Evolutionary conservation across 306 rosid genomes (phyloP), one percentile per base, ranked within the genome.

Genomic region (Elaeagnus macrophylla): DNA sequence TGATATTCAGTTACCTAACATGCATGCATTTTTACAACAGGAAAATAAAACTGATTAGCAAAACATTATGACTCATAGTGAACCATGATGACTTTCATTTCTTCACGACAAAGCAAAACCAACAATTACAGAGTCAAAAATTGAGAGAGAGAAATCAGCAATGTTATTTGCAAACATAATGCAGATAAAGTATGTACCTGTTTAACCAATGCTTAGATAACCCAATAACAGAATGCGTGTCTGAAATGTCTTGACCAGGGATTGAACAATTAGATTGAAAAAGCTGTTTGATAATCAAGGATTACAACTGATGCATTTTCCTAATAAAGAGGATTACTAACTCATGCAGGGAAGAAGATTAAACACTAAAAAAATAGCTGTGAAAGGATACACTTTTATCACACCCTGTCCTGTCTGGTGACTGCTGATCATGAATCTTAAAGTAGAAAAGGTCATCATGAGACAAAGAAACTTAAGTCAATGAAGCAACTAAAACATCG

Each of bases 371-470:
- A 12, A 3, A 12, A 44, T 12, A 13, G 7, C 7, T 13, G 14
- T 8, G 3, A 51, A 72, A 84, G 97, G 89, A 91, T 84, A 87
- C 96, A 69, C 64, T 64, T 57, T 74, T 64, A 54, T 69, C 76
- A 51, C 81, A 64, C 54, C 54, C 74, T 37, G 77, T 69, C 62
- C 56, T 81, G 63, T 59, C 81, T 41, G 89, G 89, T 35, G 95
- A 82, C 60, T 76, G 73, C 75, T 80, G 96, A 56, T 82, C 93
- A 32, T 82, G 83, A 74, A 86, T 86, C 97, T 84, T 51, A 60
- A 42, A 32, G 56, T 60, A 52, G 20, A 79, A 51, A 69, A 48
- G 61, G 35, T 39, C 40, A 45, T 11, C 57, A 78, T 67, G 70
- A 59, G 43, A 58, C 60, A 37, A 48, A 54, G 57, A 64, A 69